phyloP scores from a whole-genome alignment of 2,329 filamentous ascomycete species.

The Beauveria medogensis region DNA sequence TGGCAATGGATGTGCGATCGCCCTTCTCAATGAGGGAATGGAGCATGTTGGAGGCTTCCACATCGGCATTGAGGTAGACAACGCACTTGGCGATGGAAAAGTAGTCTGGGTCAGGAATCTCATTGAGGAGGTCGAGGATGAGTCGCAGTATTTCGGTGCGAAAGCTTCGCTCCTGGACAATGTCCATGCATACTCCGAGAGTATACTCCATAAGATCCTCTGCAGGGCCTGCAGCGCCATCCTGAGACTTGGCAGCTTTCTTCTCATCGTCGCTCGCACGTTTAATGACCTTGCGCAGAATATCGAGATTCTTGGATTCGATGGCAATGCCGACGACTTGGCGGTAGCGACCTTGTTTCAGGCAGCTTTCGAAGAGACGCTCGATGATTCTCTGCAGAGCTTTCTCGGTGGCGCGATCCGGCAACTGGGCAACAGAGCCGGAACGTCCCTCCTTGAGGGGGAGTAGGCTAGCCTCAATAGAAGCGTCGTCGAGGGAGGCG shows the following conservation, averaged over 20 bases:
- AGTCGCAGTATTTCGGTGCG: slow-evolving; percentile 78
- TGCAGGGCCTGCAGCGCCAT: slow-evolving; percentile 49
- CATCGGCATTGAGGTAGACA: slow-evolving; percentile 87
- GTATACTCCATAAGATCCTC: slow-evolving; percentile 97
- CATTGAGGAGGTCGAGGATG: slow-evolving; percentile 90
- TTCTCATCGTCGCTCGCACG: slow-evolving; percentile 83
- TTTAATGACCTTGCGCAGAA: slow-evolving; percentile 79
- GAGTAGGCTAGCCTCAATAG: slow-evolving; percentile 51
- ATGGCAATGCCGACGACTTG: slow-evolving; percentile 96
- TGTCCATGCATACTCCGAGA: slow-evolving; percentile 91
- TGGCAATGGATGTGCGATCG: slow-evolving; percentile 69
- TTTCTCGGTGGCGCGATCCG: slow-evolving; percentile 63
- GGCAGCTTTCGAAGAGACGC: slow-evolving; percentile 83
- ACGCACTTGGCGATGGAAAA: slow-evolving; percentile 98
- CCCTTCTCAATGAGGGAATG: slow-evolving; percentile 71
- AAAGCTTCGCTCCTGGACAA: slow-evolving; percentile 87
- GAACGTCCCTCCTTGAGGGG: slow-evolving; percentile 46
- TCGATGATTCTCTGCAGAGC: slow-evolving; percentile 79
- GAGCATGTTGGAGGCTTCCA: slow-evolving; percentile 82
- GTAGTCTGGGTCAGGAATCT: slow-evolving; percentile 88
- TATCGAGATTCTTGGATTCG: slow-evolving; percentile 84
- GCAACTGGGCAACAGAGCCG: slow-evolving; percentile 56
- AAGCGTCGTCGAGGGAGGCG: slow-evolving; percentile 57
- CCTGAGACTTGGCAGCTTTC: slow-evolving; percentile 45
- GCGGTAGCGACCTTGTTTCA: slow-evolving; percentile 77